Conservation (phyloP, 148 eudicot genomes). For the Chenopodium suecicum region DNA sequence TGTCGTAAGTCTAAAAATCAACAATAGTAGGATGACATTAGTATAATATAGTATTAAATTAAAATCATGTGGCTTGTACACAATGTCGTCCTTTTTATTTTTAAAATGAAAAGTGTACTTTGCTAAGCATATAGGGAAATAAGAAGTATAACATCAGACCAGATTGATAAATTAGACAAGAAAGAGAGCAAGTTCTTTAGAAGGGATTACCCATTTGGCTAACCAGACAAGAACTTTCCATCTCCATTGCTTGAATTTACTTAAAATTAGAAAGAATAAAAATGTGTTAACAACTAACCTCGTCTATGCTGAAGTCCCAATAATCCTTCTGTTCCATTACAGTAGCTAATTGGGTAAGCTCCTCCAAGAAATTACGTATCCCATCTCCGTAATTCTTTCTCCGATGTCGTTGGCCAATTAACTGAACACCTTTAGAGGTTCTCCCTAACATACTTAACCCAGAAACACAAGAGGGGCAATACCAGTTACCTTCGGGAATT, state of each 20-base stretch:
- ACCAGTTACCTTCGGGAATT: constrained; percentile 78
- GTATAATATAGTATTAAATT: too few species aligned
- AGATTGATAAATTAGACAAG: too few species aligned
- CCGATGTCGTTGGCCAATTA: constrained; percentile 22
- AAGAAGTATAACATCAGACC: too few species aligned
- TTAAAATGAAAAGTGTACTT: too few species aligned
- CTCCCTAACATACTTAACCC: constrained; percentile 28
- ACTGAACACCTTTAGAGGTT: constrained; percentile 25
- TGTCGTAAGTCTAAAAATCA: too few species aligned
- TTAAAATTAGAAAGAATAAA: not conserved
- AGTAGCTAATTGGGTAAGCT: constrained; percentile 41
- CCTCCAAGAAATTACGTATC: constrained; percentile 39
- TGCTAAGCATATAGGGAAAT: too few species aligned
- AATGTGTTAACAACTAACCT: constrained; percentile 40
- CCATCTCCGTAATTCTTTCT: constrained; percentile 48
- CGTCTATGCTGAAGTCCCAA: constrained; percentile 62
- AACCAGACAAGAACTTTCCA: not conserved
- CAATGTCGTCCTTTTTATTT: too few species aligned
- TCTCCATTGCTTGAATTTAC: not conserved
- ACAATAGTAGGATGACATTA: too few species aligned
- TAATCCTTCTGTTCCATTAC: constrained; percentile 55
- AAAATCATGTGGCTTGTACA: too few species aligned
- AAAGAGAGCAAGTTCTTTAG: not conserved
- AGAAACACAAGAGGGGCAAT: constrained; percentile 67
- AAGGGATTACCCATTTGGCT: not conserved